These are phyloP conservation scores for Dactylella cylindrospora DNA, from an alignment of 2,329 filamentous ascomycete species.

Conservation along the genomic window DNA sequence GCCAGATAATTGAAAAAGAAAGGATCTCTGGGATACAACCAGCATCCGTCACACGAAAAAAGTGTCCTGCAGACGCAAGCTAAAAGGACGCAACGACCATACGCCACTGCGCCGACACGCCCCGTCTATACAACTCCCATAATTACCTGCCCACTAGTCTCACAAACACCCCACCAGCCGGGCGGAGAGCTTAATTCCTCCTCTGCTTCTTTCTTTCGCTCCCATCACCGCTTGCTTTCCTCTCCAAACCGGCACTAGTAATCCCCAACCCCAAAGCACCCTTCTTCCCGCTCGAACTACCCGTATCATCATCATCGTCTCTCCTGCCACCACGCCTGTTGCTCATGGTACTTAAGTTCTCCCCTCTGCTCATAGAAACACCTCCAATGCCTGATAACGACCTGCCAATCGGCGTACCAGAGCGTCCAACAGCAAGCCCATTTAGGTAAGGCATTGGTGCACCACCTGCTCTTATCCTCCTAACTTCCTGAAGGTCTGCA, in stretches of 20 bases:
- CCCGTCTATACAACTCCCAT: no score
- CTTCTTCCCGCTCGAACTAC: conserved; percentile 32
- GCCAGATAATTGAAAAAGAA: no score
- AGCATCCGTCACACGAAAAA: no score
- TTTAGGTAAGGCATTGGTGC: conserved; percentile 10
- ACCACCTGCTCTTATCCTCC: conserved; percentile 19
- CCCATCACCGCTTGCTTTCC: conserved; percentile 35
- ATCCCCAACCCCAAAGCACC: conserved; percentile 33
- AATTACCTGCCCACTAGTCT: no score
- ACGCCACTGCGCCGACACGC: no score
- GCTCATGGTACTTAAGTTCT: conserved; percentile 41
- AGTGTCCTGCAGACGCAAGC: no score
- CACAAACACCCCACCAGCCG: no score
- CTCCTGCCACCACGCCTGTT: conserved; percentile 17
- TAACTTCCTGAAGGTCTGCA: conserved; percentile 23
- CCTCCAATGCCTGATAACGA: conserved; percentile 30
- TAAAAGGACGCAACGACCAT: no score
- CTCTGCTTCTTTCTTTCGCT: conserved; percentile 40
- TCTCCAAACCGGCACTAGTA: conserved; percentile 34
- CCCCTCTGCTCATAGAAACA: conserved; percentile 24
- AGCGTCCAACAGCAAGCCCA: conserved; percentile 11
- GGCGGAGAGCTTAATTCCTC: conserved; percentile 8
- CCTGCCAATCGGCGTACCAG: conserved; percentile 19
- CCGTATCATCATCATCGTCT: conserved; percentile 38
- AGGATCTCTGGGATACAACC: no score